Conservation (phyloP, 2,329 filamentous ascomycete genomes). For the Trichoderma oligosporum region DNA sequence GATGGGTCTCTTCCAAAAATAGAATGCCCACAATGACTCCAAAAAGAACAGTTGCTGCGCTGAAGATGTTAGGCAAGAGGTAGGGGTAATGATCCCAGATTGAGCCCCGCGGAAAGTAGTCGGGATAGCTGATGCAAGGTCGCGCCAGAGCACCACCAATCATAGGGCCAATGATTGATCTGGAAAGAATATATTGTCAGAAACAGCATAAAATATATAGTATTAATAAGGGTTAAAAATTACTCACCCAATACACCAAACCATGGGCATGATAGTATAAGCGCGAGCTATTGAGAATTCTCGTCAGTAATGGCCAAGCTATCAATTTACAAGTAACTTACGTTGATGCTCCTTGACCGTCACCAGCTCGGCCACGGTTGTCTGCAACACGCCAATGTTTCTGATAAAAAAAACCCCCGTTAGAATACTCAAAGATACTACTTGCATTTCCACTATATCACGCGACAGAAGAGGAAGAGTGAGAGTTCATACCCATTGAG, state of each 20-base stretch:
- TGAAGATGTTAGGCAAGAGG: conserved; percentile 87
- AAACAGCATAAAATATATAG: conserved; percentile 18
- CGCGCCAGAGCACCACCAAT: conserved; percentile 87
- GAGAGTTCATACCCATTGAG: conserved; percentile 72
- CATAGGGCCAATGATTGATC: conserved; percentile 86
- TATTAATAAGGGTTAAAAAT: background rate
- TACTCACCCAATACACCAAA: conserved; percentile 87
- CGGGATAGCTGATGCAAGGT: conserved; percentile 78
- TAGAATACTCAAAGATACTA: background rate
- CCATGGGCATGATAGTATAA: conserved; percentile 96
- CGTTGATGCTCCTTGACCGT: conserved; percentile 91
- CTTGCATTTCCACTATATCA: background rate
- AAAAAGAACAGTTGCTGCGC: conserved; percentile 69
- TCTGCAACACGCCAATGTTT: conserved; percentile 93
- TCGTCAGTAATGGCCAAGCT: conserved; percentile 29
- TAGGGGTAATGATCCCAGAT: conserved; percentile 88
- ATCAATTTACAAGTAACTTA: conserved; percentile 48
- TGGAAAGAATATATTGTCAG: conserved; percentile 34
- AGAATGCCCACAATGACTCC: conserved; percentile 76
- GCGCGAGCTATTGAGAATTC: conserved; percentile 61
- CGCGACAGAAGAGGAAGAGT: background rate
- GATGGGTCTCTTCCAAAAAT: conserved; percentile 92
- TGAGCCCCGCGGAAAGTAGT: conserved; percentile 65
- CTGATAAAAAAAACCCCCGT: conserved; percentile 40
- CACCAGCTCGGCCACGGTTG: conserved; percentile 89